Conservation (phyloP, 768 basidiomycete species). For the Boletus vermiculosoides region DNA sequence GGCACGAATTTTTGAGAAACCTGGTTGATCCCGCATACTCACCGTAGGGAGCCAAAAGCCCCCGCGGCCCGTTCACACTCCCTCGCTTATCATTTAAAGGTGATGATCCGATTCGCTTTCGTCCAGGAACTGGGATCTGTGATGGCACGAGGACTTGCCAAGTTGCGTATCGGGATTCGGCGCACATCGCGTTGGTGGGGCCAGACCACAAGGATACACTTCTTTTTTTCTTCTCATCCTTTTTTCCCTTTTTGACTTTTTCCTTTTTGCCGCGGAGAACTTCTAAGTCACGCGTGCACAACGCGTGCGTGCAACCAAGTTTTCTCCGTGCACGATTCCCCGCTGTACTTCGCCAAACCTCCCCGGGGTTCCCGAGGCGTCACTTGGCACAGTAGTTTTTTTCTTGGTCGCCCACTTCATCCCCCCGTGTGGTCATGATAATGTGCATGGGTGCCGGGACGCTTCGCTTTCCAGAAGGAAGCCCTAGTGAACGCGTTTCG, state of each 20-base stretch:
- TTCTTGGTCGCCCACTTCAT: neutral
- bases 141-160: neutral
- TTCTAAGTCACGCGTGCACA: neutral
- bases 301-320: neutral
- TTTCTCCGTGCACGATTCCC: neutral
- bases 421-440: neutral
- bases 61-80: constrained; percentile 11
- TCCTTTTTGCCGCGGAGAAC: constrained; percentile 4
- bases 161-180: no score
- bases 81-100: neutral
- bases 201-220: neutral
- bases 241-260: neutral
- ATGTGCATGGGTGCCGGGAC: neutral
- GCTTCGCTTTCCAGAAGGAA: neutral
- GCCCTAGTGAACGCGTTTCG: neutral
- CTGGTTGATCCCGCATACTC: neutral
- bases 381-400: neutral
- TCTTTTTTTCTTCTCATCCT: neutral
- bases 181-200: neutral
- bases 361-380: neutral
- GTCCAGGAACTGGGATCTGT: neutral
- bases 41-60: constrained; percentile 3
- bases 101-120: neutral
- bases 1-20: neutral
- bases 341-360: neutral